These are phyloP conservation scores for Chrysanthemum seticuspe DNA, from an alignment of 129 eudicot species.

Conservation along the genomic window DNA sequence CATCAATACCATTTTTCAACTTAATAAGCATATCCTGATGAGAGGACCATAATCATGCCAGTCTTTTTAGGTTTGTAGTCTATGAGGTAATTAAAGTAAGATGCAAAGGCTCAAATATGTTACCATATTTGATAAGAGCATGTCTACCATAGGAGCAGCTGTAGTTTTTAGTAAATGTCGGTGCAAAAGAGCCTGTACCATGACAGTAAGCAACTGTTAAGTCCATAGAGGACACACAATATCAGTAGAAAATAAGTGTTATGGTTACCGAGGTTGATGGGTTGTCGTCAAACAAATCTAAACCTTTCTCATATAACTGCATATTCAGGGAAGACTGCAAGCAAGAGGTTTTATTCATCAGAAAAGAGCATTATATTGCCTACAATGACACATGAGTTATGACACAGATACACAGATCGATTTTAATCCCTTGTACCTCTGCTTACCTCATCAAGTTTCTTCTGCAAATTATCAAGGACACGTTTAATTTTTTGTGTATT, in stretches of 20 bases:
- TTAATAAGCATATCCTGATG: constrained; percentile 70
- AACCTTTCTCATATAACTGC: constrained; percentile 87
- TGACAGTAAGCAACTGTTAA: constrained; percentile 8
- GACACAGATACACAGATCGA: not conserved
- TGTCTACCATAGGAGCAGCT: constrained; percentile 71
- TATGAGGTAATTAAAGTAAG: constrained; percentile 9
- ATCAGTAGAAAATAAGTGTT: constrained; percentile 21
- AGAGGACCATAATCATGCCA: constrained; percentile 21
- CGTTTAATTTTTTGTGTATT: constrained; percentile 72
- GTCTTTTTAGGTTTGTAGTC: not conserved
- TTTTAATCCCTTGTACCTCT: not conserved
- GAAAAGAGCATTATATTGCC: constrained; percentile 11
- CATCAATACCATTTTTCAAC: constrained; percentile 69
- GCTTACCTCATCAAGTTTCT: constrained; percentile 87
- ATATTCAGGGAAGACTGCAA: constrained; percentile 69
- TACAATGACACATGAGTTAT: not conserved
- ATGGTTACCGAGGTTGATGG: constrained; percentile 65
- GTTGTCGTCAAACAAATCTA: constrained; percentile 91
- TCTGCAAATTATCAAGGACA: constrained; percentile 72
- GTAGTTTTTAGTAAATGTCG: constrained; percentile 80
- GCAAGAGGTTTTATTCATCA: constrained; percentile 13
- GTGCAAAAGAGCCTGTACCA: constrained; percentile 72
- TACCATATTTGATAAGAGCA: constrained; percentile 74
- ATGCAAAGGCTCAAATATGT: constrained; percentile 18
- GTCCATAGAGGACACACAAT: not conserved